Conservation (phyloP, 331 rosid genomes). For the Erythrophleum ivorense region DNA sequence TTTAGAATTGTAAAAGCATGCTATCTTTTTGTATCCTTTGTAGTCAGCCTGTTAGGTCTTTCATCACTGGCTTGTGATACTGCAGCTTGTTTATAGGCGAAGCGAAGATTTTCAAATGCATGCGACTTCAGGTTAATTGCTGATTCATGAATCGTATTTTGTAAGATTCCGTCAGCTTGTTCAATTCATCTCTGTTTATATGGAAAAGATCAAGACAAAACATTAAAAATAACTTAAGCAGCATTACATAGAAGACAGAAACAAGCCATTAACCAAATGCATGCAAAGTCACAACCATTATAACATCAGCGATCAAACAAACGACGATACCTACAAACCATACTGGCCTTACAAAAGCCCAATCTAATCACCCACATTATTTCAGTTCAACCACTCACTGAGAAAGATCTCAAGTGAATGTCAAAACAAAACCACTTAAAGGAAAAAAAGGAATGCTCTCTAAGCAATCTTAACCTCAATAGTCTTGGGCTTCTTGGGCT, state of each 20-base stretch:
- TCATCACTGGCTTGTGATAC: not conserved
- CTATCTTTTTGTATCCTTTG: not conserved
- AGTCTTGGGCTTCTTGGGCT: conserved; percentile 63
- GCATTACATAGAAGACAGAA: not conserved
- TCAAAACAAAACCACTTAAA: not conserved
- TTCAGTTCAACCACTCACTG: not conserved
- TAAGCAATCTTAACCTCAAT: conserved; percentile 60
- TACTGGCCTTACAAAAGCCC: not conserved
- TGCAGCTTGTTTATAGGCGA: not conserved
- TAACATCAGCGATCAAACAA: not conserved
- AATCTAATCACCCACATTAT: not conserved
- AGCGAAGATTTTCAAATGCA: too few relatives aligned
- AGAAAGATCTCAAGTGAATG: not conserved
- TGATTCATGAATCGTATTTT: not conserved
- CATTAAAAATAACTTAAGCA: not conserved
- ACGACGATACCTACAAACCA: not conserved
- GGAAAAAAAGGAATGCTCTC: too few relatives aligned
- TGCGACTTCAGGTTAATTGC: too few relatives aligned
- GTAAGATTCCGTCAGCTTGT: too few relatives aligned
- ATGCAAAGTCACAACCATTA: not conserved
- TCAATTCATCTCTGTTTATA: not conserved
- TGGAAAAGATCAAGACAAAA: not conserved
- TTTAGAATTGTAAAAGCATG: not conserved
- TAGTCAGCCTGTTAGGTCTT: not conserved
- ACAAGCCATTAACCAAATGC: too few relatives aligned